A percentile compares a stretch with the other conserved stretches of the same genome.
Conservation (phyloP, 805 yeast genomes). For the Babjeviella inositovora region DNA sequence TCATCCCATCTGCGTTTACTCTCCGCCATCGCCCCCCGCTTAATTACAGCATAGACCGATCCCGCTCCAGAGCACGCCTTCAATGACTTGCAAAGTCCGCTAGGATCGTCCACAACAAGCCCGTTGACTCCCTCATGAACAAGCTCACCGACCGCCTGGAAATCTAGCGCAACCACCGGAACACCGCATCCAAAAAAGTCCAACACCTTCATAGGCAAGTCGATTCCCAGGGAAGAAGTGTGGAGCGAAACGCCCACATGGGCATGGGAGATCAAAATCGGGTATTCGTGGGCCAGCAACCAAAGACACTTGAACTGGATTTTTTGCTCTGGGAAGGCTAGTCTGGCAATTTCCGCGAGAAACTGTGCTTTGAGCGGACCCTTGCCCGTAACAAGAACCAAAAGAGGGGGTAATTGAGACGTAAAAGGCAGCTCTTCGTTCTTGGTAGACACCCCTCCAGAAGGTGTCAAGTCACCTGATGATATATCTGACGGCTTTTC, state of each 20-base stretch:
- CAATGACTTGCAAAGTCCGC: conserved; percentile 3
- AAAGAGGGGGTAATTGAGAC: conserved; percentile 24
- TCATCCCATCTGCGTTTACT: conserved; percentile 56
- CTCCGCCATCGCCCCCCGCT: conserved; percentile 60
- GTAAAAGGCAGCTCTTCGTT: conserved; percentile 4
- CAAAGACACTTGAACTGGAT: conserved; percentile 54
- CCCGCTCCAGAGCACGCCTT: conserved; percentile 1
- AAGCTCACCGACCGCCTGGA: conserved; percentile 66
- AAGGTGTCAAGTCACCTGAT: no score
- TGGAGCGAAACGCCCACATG: conserved; percentile 87
- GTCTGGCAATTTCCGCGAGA: conserved; percentile 22
- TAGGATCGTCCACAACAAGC: conserved; percentile 24
- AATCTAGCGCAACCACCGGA: conserved; percentile 71
- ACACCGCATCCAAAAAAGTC: conserved; percentile 94
- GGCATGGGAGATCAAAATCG: conserved; percentile 54
- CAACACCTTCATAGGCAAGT: conserved; percentile 92
- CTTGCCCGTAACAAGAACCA: conserved; percentile 87
- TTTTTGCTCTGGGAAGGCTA: conserved; percentile 21
- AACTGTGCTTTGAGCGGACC: conserved; percentile 66
- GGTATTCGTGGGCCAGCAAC: conserved; percentile 71
- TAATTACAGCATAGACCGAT: conserved; percentile 20
- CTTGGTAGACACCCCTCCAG: conserved; percentile 4
- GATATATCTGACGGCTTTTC: no score
- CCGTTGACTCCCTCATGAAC: conserved; percentile 65
- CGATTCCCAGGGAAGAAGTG: conserved; percentile 83